Percentiles rank a stretch among this genome's conserved stretches.
Conservation (phyloP, 2,329 filamentous ascomycete species). For the Metarhizium sp. region DNA sequence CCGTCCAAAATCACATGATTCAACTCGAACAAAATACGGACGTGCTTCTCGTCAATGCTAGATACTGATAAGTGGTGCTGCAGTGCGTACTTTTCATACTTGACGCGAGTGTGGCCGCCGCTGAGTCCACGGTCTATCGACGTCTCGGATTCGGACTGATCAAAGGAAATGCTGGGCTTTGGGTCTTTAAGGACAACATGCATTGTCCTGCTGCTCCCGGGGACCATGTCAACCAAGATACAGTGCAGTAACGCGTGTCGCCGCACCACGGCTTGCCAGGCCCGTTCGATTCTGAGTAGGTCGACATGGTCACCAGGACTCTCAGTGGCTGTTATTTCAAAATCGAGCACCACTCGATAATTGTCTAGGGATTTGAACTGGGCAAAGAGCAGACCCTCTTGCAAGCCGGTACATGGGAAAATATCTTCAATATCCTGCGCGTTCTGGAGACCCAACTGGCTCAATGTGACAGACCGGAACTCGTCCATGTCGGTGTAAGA, state of each 20-base stretch:
- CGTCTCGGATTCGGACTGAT: not conserved
- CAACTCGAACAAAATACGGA: not conserved
- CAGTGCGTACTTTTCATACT: not conserved
- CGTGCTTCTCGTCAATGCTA: not conserved
- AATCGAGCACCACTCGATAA: conserved; percentile 10
- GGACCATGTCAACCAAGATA: conserved; percentile 6
- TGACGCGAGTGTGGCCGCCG: not conserved
- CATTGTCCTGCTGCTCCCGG: conserved; percentile 4
- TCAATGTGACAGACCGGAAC: conserved; percentile 6
- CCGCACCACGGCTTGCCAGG: conserved; percentile 7
- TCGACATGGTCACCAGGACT: not conserved
- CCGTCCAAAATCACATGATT: conserved; percentile 5
- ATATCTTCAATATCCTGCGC: conserved; percentile 12
- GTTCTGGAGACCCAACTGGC: not conserved
- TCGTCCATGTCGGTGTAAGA: not conserved
- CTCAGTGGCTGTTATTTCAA: conserved; percentile 7
- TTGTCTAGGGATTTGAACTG: conserved; percentile 11
- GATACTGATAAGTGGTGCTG: not conserved
- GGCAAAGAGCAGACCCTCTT: conserved; percentile 11
- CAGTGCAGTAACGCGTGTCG: conserved; percentile 10
- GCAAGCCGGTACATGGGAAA: conserved; percentile 12
- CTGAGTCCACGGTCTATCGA: no score
- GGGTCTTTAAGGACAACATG: conserved; percentile 6
- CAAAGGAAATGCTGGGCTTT: conserved; percentile 1
- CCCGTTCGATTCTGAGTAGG: conserved; percentile 1